A percentile compares a stretch with the other conserved stretches of the same genome.
phyloP scores from a whole-genome alignment of 2,329 filamentous ascomycete species.

The Diplodia intermedia region DNA sequence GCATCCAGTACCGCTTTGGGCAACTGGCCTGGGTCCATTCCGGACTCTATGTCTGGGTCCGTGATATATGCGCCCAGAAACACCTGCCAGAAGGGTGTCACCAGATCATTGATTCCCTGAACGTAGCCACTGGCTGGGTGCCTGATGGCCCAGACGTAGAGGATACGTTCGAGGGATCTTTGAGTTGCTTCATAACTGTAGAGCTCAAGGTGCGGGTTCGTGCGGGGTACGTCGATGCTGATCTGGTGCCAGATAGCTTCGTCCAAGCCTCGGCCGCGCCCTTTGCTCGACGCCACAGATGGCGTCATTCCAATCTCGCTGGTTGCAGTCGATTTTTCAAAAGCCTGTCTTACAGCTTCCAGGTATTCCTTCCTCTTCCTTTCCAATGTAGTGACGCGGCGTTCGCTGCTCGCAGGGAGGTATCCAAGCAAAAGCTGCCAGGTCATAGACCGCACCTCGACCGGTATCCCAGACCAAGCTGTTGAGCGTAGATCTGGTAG shows the following conservation, averaged over 20 bases:
- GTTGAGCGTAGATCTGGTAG: constrained; percentile 81
- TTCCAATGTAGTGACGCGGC: constrained; percentile 86
- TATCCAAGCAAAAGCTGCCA: constrained; percentile 97
- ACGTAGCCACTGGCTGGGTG: constrained; percentile 98
- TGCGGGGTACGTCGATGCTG: constrained; percentile 95
- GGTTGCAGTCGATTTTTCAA: constrained; percentile 65
- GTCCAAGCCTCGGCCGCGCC: constrained; percentile 78
- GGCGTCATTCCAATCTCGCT: constrained; percentile 52
- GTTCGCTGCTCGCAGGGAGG: constrained; percentile 93
- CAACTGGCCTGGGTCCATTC: constrained; percentile 96
- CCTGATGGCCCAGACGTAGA: constrained; percentile 97
- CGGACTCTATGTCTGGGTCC: constrained; percentile 88
- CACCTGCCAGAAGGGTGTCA: constrained; percentile 97
- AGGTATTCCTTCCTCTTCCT: constrained; percentile 96
- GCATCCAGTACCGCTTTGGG: constrained; percentile 91
- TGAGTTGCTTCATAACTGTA: constrained; percentile 98
- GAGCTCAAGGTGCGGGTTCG: constrained; percentile 92
- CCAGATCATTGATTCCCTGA: constrained; percentile 97
- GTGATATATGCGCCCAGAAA: constrained; percentile 94
- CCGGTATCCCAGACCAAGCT: constrained; percentile 93
- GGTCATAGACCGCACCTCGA: constrained; percentile 97
- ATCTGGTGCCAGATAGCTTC: constrained; percentile 99
- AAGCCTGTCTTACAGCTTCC: constrained; percentile 79
- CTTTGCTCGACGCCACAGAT: constrained; percentile 55
- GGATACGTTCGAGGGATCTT: constrained; percentile 87